Conservation (phyloP, 306 rosid genomes). For the cucumber (Cucumis sativus) region Cucumber_9930_V3 NC_026655.2:28495001-28495500, state of each 20-base stretch:
- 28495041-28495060: neutral
- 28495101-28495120: neutral
- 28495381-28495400: constrained; percentile 47
- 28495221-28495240: neutral
- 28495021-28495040: neutral
- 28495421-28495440: neutral
- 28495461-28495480: neutral
- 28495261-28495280: constrained; percentile 56
- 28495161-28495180: neutral
- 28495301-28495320: constrained; percentile 90
- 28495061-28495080: neutral
- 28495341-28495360: constrained; percentile 90
- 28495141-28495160: neutral
- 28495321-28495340: constrained; percentile 90
- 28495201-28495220: neutral
- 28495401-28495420: neutral
- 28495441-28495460: constrained; percentile 1
- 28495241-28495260: neutral
- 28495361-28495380: constrained; percentile 89
- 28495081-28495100: neutral
- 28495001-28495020: neutral
- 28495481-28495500: neutral
- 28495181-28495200: neutral
- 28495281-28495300: constrained; percentile 76
- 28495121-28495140: neutral